Conservation (phyloP, 2,329 filamentous ascomycete genomes). For the Xylaria sp. region DNA sequence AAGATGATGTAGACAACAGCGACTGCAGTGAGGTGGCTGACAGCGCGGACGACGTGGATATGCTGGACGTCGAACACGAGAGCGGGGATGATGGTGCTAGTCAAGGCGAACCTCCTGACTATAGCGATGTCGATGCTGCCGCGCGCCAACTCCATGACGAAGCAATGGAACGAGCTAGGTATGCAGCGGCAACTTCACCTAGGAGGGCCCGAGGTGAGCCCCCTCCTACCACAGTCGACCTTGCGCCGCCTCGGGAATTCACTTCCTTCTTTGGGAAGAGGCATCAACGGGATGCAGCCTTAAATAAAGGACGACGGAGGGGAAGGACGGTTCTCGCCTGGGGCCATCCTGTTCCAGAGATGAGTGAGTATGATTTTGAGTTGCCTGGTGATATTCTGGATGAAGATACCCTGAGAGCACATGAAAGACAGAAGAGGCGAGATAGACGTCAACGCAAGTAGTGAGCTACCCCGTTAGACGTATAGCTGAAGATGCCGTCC, state of each 20-base stretch:
- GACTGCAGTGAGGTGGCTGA: constrained; percentile 40
- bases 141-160: constrained; percentile 82
- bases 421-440: constrained; percentile 71
- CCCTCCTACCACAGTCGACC: constrained; percentile 51
- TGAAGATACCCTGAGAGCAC: constrained; percentile 66
- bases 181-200: constrained; percentile 41
- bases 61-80: constrained; percentile 37
- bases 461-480: constrained; percentile 41
- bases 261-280: constrained; percentile 88
- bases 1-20: constrained; percentile 47
- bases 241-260: constrained; percentile 69
- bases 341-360: constrained; percentile 82
- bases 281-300: constrained; percentile 80
- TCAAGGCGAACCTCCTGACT: constrained; percentile 68
- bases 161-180: constrained; percentile 56
- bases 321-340: constrained; percentile 80
- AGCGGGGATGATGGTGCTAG: constrained; percentile 43
- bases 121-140: constrained; percentile 76
- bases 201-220: constrained; percentile 44
- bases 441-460: constrained; percentile 64
- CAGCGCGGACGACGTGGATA: constrained; percentile 53
- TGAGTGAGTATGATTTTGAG: constrained; percentile 76
- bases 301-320: constrained; percentile 77
- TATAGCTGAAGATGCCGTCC: background rate
- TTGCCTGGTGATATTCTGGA: constrained; percentile 74